Conservation (phyloP, 2,329 filamentous ascomycete species). For the Epichloe baconii region DNA sequence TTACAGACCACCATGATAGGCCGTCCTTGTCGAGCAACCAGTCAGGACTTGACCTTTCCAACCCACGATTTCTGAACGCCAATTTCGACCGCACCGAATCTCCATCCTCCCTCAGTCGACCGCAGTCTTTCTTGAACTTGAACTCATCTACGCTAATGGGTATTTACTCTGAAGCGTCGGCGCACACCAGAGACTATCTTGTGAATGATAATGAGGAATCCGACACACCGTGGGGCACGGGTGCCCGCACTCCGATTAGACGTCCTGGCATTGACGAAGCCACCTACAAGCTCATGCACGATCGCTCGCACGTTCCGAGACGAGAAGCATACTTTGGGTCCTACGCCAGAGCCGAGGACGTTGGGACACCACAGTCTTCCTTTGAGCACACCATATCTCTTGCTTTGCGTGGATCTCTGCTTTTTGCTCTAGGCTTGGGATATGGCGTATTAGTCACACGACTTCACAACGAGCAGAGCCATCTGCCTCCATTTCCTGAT, state of each 20-base stretch:
- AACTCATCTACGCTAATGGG: constrained; percentile 82
- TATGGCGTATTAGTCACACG: constrained; percentile 75
- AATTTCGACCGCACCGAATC: constrained; percentile 27
- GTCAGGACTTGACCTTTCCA: constrained; percentile 18
- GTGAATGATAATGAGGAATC: constrained; percentile 35
- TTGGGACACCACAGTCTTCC: constrained; percentile 14
- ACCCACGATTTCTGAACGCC: constrained; percentile 26
- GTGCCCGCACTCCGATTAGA: constrained; percentile 53
- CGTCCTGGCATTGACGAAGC: constrained; percentile 30
- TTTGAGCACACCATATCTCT: constrained; percentile 31
- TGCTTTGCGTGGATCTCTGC: constrained; percentile 42
- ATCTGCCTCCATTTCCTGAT: constrained; percentile 45
- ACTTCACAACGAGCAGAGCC: constrained; percentile 56
- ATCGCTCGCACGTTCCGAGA: constrained; percentile 21
- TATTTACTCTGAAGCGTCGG: constrained; percentile 65
- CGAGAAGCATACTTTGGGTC: constrained; percentile 23
- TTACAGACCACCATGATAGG: constrained; percentile 16
- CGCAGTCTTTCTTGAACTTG: constrained; percentile 70
- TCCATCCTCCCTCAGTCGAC: constrained; percentile 42
- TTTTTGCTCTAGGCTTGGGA: constrained; percentile 68
- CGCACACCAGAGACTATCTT: constrained; percentile 31
- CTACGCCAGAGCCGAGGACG: constrained; percentile 9
- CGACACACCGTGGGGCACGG: constrained; percentile 66
- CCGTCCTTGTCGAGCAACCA: constrained; percentile 9
- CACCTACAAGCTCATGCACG: constrained; percentile 31